Evolutionary conservation across 2,329 filamentous ascomycete genomes (phyloP).

Genomic region (Epichloe gansuensis): DNA sequence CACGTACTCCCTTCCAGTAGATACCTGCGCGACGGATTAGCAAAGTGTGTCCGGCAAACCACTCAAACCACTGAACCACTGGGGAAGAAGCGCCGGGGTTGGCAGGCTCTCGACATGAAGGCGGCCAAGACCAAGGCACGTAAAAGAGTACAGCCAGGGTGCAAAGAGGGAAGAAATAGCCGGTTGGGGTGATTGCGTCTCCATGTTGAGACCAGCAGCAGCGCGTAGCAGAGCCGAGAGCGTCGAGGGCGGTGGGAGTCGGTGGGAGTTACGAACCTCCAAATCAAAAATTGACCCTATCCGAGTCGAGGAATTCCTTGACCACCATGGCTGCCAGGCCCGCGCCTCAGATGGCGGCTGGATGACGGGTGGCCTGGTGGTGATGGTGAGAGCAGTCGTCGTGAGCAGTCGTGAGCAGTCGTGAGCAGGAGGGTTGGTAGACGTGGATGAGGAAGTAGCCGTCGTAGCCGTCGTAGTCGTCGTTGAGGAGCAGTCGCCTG

Average conservation of each 20-base stretch:
- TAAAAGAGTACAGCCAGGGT: conserved; percentile 1
- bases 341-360: conserved; percentile 22
- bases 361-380: conserved; percentile 13
- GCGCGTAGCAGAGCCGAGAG: not conserved
- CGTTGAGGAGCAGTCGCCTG: not conserved
- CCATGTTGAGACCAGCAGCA: not conserved
- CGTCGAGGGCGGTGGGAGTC: conserved; percentile 9
- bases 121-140: conserved; percentile 12
- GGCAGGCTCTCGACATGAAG: conserved; percentile 3
- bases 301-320: conserved; percentile 52
- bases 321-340: conserved; percentile 30
- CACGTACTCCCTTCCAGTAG: conserved; percentile 51
- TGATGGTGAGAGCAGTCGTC: not conserved
- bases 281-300: conserved; percentile 59
- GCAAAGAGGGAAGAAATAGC: conserved; percentile 7
- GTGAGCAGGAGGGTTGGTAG: not conserved
- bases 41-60: conserved; percentile 1
- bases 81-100: conserved; percentile 6
- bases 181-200: conserved; percentile 2
- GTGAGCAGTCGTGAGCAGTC: not conserved
- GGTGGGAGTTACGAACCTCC: conserved; percentile 43
- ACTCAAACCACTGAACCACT: not conserved
- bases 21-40: conserved; percentile 30
- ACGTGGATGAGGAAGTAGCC: not conserved
- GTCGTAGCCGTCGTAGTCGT: conserved; percentile 3